Percentiles rank a stretch among this genome's conserved stretches.
Conservation (phyloP, 2,329 filamentous ascomycete genomes). For the Didymella segeticola region DNA sequence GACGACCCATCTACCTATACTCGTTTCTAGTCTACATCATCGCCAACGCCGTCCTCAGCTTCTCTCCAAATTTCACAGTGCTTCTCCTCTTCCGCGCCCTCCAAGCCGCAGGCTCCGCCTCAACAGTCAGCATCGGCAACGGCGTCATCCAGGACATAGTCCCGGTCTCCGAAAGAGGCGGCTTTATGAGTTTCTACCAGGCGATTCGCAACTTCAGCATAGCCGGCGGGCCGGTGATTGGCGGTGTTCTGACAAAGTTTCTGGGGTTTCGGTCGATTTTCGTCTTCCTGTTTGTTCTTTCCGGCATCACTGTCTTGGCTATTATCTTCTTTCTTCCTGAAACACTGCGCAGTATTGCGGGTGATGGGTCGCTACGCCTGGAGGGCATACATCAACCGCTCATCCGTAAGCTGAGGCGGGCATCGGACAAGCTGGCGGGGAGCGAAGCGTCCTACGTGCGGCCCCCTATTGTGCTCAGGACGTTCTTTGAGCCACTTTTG, state of each 20-base stretch:
- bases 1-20: conserved; percentile 55
- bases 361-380: conserved; percentile 42
- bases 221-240: conserved; percentile 31
- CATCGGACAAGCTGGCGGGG: not conserved
- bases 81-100: conserved; percentile 57
- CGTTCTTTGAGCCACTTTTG: not conserved
- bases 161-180: conserved; percentile 48
- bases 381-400: conserved; percentile 52
- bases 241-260: conserved; percentile 36
- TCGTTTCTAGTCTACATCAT: conserved; percentile 58
- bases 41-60: conserved; percentile 56
- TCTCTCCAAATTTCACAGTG: conserved; percentile 53
- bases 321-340: conserved; percentile 52
- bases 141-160: conserved; percentile 54
- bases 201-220: conserved; percentile 50
- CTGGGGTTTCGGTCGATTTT: conserved; percentile 55
- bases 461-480: not conserved
- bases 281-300: conserved; percentile 61
- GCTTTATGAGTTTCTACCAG: conserved; percentile 52
- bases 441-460: not conserved
- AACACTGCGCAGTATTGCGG: conserved; percentile 39
- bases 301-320: conserved; percentile 45
- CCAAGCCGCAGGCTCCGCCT: conserved; percentile 58
- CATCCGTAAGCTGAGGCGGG: conserved; percentile 29
- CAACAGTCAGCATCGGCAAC: conserved; percentile 55